Evolutionary conservation across 495 filamentous ascomycete genomes (phyloP), one percentile per base, ranked within the genome.

Genomic region (Neurospora sp.): DNA sequence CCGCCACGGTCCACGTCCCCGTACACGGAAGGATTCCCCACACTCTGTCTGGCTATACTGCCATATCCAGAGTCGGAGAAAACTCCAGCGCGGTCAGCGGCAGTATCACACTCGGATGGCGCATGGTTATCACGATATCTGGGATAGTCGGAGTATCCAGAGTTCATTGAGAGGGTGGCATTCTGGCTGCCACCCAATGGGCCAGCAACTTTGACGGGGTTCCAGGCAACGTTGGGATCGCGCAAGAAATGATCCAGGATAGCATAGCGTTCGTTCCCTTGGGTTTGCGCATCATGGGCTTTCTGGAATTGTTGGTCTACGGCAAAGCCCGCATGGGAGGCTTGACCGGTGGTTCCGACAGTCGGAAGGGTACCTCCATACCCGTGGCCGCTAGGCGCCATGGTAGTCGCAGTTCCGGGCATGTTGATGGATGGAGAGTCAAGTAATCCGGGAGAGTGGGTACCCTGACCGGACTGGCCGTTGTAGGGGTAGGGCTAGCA

Each of bases 1-100:
- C 70, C 74, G 69, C 74, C 80, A 27, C 78, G 75, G 40, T 83
- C 82, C 20, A 76, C 70, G 22, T 84, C 82, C 27, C 80, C 83
- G 71, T 80, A 83, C 9, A 86, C 81, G 0, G 89, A 90, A 10
- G 80, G 82, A 12, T 86, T 84, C 0, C 83, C 82, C 68, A 82
- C 77, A 70, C 82, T 84, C 18, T 77, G 79, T 31, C 78, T 79
- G 22, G 76, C 72, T 69, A 78, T 78, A 71, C 86, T 90, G 11
- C 83, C 87, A 77, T 92, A 92, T 16, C 87, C 90, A 8, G 91
- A 92, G 76, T 93, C 91, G 2, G 85, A 87, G 3, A 83, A 81
- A 35, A 84, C 76, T 10, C 69, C 70, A 7, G 83, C 81, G 18
- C 83, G 82, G 39, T 84, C 85, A 44, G 80, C 82, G 71, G 88